Percentiles rank a stretch among this genome's conserved stretches.
Evolutionary conservation across 768 basidiomycete species (phyloP).

Genomic region (Gloeostereum incarnatum): DNA sequence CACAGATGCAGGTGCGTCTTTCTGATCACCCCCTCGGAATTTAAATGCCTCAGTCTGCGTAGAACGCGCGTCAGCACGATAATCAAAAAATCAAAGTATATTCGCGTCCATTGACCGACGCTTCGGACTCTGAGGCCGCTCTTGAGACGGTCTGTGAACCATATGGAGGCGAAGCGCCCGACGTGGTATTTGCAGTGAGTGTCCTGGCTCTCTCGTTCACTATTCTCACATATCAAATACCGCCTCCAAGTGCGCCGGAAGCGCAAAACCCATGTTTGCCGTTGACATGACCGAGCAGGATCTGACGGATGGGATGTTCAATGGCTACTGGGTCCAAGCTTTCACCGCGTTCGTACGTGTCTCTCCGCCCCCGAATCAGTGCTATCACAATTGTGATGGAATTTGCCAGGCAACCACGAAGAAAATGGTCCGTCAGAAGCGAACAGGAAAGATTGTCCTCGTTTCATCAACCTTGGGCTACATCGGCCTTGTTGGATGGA

Average conservation of each 20-base stretch:
- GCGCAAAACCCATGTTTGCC: constrained; percentile 61
- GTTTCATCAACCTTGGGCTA: constrained; percentile 68
- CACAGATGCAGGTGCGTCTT: constrained; percentile 51
- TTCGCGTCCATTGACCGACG: constrained; percentile 53
- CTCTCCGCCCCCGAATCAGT: neutral
- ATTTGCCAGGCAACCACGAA: constrained; percentile 51
- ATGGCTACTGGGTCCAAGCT: constrained; percentile 41
- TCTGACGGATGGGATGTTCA: constrained; percentile 35
- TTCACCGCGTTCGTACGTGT: constrained; percentile 46
- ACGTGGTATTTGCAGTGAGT: too few species aligned
- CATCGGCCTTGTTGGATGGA: constrained; percentile 71
- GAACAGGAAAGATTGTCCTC: constrained; percentile 65
- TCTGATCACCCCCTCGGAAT: neutral
- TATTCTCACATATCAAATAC: too few species aligned
- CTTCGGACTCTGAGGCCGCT: constrained; percentile 46
- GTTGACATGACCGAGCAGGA: constrained; percentile 58
- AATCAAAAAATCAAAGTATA: constrained; percentile 56
- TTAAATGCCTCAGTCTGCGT: neutral
- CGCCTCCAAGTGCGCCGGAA: constrained; percentile 75
- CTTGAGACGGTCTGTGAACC: constrained; percentile 49
- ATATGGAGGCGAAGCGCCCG: constrained; percentile 53
- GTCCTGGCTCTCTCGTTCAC: too few species aligned
- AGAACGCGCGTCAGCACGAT: constrained; percentile 45
- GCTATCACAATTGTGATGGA: neutral
- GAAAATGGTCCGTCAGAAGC: constrained; percentile 47